Conservation (phyloP, 345 rosid genomes). For the Rhodomyrtus tomentosa region DNA sequence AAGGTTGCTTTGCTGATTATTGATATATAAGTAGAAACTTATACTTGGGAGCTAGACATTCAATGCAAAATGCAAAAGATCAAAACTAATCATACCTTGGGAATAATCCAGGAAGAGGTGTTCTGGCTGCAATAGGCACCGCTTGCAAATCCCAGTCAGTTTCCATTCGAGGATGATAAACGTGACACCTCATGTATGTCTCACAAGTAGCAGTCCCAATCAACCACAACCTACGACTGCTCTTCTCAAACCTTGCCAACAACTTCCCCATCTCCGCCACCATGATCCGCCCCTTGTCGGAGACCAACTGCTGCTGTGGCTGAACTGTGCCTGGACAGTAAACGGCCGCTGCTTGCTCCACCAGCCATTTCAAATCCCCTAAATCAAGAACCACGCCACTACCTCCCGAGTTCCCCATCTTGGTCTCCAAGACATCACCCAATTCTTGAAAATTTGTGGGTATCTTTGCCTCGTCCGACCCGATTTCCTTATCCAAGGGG, state of each 20-base stretch:
- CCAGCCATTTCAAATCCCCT: slow-evolving; percentile 95
- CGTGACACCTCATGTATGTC: slow-evolving; percentile 86
- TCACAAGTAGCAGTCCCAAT: slow-evolving; percentile 96
- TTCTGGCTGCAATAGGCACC: slow-evolving; percentile 64
- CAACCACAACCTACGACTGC: slow-evolving; percentile 51
- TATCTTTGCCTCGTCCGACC: slow-evolving; percentile 33
- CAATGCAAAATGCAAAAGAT: neutral
- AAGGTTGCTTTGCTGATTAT: neutral
- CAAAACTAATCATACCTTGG: slow-evolving; percentile 28
- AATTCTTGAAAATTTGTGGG: slow-evolving; percentile 43
- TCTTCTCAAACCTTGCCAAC: slow-evolving; percentile 31
- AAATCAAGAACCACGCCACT: slow-evolving; percentile 68
- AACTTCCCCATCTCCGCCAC: slow-evolving; percentile 62
- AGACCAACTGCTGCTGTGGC: neutral
- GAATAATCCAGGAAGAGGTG: slow-evolving; percentile 42
- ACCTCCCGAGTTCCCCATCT: slow-evolving; percentile 26
- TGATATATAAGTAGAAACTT: neutral
- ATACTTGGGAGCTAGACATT: neutral
- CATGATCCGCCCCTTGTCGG: slow-evolving; percentile 24
- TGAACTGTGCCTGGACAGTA: neutral
- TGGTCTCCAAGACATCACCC: slow-evolving; percentile 36
- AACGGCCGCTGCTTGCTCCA: slow-evolving; percentile 32
- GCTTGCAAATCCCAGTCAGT: slow-evolving; percentile 95
- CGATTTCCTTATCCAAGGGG: slow-evolving; percentile 48
- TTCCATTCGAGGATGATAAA: slow-evolving; percentile 84